phyloP scores from a whole-genome alignment of 2,329 filamentous ascomycete species.

The Hymenoscyphus occultus region DNA sequence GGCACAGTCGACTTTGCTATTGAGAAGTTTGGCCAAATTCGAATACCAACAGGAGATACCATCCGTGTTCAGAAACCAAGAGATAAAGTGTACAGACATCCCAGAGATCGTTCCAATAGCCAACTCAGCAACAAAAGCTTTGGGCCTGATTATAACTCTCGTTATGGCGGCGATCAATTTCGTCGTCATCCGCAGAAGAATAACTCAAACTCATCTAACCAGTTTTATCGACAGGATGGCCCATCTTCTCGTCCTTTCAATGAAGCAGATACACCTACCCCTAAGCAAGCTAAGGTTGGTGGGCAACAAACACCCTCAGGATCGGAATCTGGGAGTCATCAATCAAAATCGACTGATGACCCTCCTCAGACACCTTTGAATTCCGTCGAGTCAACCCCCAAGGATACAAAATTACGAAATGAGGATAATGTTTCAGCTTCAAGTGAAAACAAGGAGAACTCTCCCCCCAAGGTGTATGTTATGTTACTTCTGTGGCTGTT shows the following conservation, averaged over 20 bases:
- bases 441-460: constrained; percentile 10
- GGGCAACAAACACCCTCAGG: neutral
- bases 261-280: neutral
- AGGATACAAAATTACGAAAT: neutral
- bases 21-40: constrained; percentile 2
- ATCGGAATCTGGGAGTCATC: neutral
- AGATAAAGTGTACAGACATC: neutral
- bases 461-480: constrained; percentile 5
- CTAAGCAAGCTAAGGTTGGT: neutral
- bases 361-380: neutral
- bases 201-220: neutral
- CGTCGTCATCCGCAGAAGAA: neutral
- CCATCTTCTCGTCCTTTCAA: neutral
- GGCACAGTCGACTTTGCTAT: constrained; percentile 19
- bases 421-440: neutral
- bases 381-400: neutral
- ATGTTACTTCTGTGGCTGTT: neutral
- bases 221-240: neutral
- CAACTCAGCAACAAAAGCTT: constrained; percentile 11
- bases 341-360: neutral
- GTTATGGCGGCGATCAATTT: neutral
- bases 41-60: neutral
- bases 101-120: constrained; percentile 14
- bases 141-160: neutral
- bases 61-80: neutral